Conservation (phyloP, 805 yeast genomes). For the Pichia thaimueangensis region DNA sequence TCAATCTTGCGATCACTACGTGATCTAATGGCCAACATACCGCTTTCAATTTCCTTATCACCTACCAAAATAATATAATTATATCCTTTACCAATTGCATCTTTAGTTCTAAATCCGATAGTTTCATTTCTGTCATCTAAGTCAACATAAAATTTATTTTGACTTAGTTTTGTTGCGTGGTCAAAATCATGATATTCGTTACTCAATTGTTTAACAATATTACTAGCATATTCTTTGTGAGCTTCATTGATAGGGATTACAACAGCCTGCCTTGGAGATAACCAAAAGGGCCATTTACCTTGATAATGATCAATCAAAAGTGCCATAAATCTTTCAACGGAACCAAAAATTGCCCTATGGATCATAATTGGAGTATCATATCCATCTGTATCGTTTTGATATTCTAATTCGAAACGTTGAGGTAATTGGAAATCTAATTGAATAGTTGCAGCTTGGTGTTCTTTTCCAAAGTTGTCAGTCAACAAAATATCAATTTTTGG, state of each 20-base stretch:
- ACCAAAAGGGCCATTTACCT: constrained; percentile 98
- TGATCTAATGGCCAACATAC: constrained; percentile 58
- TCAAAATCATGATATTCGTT: constrained; percentile 33
- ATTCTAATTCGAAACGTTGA: constrained; percentile 68
- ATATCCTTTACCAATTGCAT: constrained; percentile 68
- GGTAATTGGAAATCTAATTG: constrained; percentile 96
- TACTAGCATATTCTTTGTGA: constrained; percentile 50
- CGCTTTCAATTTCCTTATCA: constrained; percentile 64
- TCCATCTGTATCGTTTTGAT: constrained; percentile 46
- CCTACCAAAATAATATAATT: constrained; percentile 82
- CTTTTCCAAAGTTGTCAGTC: constrained; percentile 70
- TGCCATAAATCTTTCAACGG: constrained; percentile 89
- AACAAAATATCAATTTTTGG: constrained; percentile 89
- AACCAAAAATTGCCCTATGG: constrained; percentile 93
- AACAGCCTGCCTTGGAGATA: constrained; percentile 85
- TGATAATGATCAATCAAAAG: constrained; percentile 80
- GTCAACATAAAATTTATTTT: constrained; percentile 65
- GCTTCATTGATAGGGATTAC: constrained; percentile 71
- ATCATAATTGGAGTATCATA: constrained; percentile 81
- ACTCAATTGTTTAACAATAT: constrained; percentile 39
- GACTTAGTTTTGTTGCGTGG: constrained; percentile 48
- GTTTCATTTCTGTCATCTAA: constrained; percentile 71
- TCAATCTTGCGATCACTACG: constrained; percentile 43
- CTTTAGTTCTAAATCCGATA: constrained; percentile 72
- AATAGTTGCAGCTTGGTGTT: constrained; percentile 91